Evolutionary conservation across 2,329 filamentous ascomycete species (phyloP), one percentile per base, ranked within the genome.

Genomic region (Xylariaceae sp.): DNA sequence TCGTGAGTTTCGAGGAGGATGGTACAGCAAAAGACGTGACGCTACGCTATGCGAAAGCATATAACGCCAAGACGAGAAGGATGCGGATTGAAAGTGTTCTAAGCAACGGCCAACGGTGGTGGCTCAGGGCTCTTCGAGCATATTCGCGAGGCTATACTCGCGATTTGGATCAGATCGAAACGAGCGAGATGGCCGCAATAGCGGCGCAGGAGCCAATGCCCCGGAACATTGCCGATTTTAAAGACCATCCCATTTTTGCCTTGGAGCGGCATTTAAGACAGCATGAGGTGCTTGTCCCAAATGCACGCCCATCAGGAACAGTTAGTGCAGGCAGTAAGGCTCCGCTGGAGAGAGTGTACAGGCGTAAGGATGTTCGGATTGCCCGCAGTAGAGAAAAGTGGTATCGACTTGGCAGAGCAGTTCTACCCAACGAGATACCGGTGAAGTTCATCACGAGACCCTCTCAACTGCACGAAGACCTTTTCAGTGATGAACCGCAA

Each of bases 31-130:
- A 81, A 64, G 94, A 99, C 65, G 89, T 99, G 0, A 99, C 94
- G 0, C 80, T 84, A 51, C 83, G 94, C 15, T 99, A 99, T 67
- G 80, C 85, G 1, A 95, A 94, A 69, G 86, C 87, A 0, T 97
- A 87, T 71, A 94, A 91, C 62, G 88, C 92, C 19, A 97, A 97
- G 71, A 96, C 92, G 1, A 81, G 89, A 19, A 90, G 85, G 59
- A 71, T 81, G 54, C 84, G 94, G n/a, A 80, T 99, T 1, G 94
- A 97, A 45, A 70, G 67, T 30, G 68, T 76, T 68, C 42, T 76
- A 74, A 71, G 78, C 61, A 64, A 72, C 9, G 79, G 74, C 0
- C 72, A 72, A 9, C 65, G 65, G 49, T 85, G 82, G 82, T 83
- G 80, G 77, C 71, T 71, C 2, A 75, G 70, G 47, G 75, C 75